Evolutionary conservation across 2,329 filamentous ascomycete genomes (phyloP).

Genomic region (Coniochaeta sp.): DNA sequence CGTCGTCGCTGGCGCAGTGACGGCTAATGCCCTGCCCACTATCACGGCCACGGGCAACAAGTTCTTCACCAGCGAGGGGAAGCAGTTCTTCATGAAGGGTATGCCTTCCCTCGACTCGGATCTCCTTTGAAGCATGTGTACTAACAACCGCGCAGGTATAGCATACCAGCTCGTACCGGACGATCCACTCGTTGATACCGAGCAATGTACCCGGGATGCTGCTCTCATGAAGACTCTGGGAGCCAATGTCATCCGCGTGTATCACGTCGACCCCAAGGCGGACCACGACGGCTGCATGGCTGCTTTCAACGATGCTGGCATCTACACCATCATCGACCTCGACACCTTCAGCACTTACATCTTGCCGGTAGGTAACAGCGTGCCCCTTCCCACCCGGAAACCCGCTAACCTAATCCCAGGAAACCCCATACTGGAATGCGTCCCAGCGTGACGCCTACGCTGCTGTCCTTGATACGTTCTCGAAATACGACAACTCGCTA

Average conservation of each 20-base stretch:
- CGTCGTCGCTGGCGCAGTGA: slow-evolving; percentile 25
- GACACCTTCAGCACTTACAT: slow-evolving; percentile 69
- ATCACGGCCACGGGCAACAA: slow-evolving; percentile 64
- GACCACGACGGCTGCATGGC: slow-evolving; percentile 78
- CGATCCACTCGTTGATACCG: slow-evolving; percentile 69
- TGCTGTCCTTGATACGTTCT: slow-evolving; percentile 70
- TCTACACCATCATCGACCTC: slow-evolving; percentile 79
- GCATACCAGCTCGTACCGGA: slow-evolving; percentile 59
- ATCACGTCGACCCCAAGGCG: slow-evolving; percentile 68
- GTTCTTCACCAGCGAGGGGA: slow-evolving; percentile 75
- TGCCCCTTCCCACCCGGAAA: not conserved
- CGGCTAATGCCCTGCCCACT: slow-evolving; percentile 34
- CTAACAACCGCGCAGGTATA: slow-evolving; percentile 46
- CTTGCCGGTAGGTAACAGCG: slow-evolving; percentile 46
- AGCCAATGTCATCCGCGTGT: slow-evolving; percentile 79
- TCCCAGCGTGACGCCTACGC: slow-evolving; percentile 63
- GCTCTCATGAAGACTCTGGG: slow-evolving; percentile 72
- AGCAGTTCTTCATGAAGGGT: slow-evolving; percentile 84
- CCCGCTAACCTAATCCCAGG: slow-evolving; percentile 28
- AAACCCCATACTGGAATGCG: slow-evolving; percentile 62
- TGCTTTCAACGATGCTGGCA: slow-evolving; percentile 69
- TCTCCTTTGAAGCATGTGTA: not conserved
- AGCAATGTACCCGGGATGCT: slow-evolving; percentile 72
- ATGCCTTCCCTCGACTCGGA: slow-evolving; percentile 10
- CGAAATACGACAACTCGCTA: slow-evolving; percentile 69